Evolutionary conservation across 2,329 filamentous ascomycete genomes (phyloP), one percentile per base, ranked within the genome.

Genomic region (Calonectria hongkongensis): DNA sequence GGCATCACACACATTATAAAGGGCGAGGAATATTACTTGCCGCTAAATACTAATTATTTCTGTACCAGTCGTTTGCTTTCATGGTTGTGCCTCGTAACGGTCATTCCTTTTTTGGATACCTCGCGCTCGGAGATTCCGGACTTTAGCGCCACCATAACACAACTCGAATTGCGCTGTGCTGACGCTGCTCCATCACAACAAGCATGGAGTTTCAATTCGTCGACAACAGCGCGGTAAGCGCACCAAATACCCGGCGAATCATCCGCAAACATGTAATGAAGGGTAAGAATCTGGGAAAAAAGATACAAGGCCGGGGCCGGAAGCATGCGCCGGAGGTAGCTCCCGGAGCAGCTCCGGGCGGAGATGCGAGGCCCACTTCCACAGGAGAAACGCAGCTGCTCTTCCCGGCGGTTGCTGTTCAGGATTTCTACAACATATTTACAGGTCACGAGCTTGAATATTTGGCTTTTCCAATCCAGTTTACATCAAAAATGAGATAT

Each of bases 221-320:
- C 51, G 73, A 77, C 16, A 66, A 70, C 47, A 71, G 68, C 4
- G 65, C 66, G 2, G 25, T 51, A 28, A 58, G 60, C 10, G 68
- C 47, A 3, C 65, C 73, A 13, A 54, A 65, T n/a, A 50, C 72
- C 2, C 73, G 76, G 4, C 72, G 68, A 50, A 69, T 70, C 0
- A 78, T 78, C 51, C 76, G 76, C 21, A 71, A 76, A 18, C 76
- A 78, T 76, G 76, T 78, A 7, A 78, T 78, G 76, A 78, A 77
- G 64, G 76, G 76, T 28, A 78, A 73, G 58, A 78, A 78, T 47
- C 33, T 73, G 21, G 76, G 76, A 1, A 76, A 70, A 9, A 78
- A 39, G 33, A 75, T 78, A 28, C 62, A 69, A 25, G 74, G 74
- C 1, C 75, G 76, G 18, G 76, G 76, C 1, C 72, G 72, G 41